Base-by-base conservation (phyloP, 2,329 filamentous ascomycete genomes). In the Didymella pinodella region DNA sequence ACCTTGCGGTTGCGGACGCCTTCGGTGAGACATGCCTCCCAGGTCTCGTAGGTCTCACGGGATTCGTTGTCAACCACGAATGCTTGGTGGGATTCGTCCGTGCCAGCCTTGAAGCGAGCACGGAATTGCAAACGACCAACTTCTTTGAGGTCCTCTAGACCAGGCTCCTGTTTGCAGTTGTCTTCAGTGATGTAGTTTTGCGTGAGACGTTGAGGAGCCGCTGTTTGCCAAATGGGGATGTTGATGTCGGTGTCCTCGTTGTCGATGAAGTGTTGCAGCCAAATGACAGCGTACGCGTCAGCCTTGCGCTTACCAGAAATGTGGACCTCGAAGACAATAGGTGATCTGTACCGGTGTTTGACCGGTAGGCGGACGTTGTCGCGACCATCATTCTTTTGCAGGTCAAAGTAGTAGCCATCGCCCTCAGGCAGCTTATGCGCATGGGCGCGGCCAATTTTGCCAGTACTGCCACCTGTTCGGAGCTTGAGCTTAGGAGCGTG, bases 151-250 rank as follows among this genome's bases (percentile, higher is more conserved):
- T 92, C 86, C 59, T 88, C 85, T 1, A 97, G 83, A 44, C 93
- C 91, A 0, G 91, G 90, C 12, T 92, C 78, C 25, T 84, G 79
- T 10, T 82, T 78, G 74, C 85, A 88, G 71, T 95, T 96, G 18
- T 88, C 83, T 60, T 93, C 87, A 0, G 92, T 96, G 69, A 97
- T 90, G 76, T 94, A 97, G 74, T 97, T 98, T 73, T 98, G 94
- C 0, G 90, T 91, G 11, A 98, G 82, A 4, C 94, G 87, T 61
- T 86, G 81, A 0, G 88, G 83, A 57, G 91, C 90, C 67, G 90
- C 84, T 25, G 93, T 96, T 49, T 85, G 88, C 90, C 93, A 98
- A 57, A 99, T 90, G 0, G 94, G 95, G n/a, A 98, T 83, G 64
- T 95, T 90, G 68, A 97, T 89, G 14, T 90, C 85, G 1, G 83